Evolutionary conservation across 441 rosid genomes (phyloP), one percentile per base, ranked within the genome.

Genomic region (Aquilaria agallochum): DNA sequence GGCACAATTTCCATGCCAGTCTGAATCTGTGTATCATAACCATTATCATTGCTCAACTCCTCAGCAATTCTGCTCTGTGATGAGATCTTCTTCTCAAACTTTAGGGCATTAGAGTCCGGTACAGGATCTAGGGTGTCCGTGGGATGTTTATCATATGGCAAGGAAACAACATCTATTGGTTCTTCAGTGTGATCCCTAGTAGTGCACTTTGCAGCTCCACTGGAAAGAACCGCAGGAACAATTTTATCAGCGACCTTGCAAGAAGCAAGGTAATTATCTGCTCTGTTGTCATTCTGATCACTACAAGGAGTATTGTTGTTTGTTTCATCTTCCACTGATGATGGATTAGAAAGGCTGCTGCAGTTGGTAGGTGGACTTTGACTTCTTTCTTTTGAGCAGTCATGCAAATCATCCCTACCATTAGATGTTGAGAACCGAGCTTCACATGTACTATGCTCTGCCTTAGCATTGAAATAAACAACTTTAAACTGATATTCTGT

Each of bases 321-420:
- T 55, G 84, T 82, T 71, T 92, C 97, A 66, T 87, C 96, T 72
- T 92, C 85, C 15, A 80, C 88, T 0, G 90, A 82, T 11, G 89
- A 89, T 51, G 95, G 95, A 66, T 78, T 85, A 57, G 87, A 89
- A 69, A 84, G 82, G 72, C 82, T 85, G 74, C 88, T 85, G 62
- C 84, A 83, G 78, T 79, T 82, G 53, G 88, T 85, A 42, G 80
- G 73, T 4, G 83, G 89, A 76, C 92, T 85, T 69, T 80, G 92
- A 66, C 85, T 85, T 82, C 95, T 83, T 78, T 88, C 95, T 2
- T 71, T 69, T 2, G 67, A 59, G 64, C 59, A 68, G 71, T 73
- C 76, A 1, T 64, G 56, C 50, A 70, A 74, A 69, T 73, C 81
- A 48, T 74, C 79, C 60, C 54, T 60, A 54, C 67, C 59, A 58